Conservation (phyloP, 140 eudicot species). For the Bidens hawaiensis region DNA sequence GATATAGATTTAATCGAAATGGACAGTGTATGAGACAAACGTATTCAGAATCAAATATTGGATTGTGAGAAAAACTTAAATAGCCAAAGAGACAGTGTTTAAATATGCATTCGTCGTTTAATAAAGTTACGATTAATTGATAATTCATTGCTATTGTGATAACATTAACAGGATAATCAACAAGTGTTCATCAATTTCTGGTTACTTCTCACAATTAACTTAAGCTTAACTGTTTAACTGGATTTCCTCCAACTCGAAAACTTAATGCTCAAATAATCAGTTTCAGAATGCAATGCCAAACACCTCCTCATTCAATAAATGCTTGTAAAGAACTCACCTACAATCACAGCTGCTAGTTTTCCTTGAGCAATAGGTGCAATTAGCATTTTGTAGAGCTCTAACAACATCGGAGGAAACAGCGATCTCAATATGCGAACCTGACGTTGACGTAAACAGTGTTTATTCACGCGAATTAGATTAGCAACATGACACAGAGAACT, state of each 20-base stretch:
- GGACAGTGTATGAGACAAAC: too few species aligned
- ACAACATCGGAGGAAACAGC: slow-evolving; percentile 64
- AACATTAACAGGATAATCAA: too few species aligned
- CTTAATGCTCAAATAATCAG: too few species aligned
- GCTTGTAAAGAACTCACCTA: slow-evolving; percentile 49
- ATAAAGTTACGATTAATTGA: not conserved
- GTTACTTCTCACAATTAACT: not conserved
- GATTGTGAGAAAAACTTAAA: too few species aligned
- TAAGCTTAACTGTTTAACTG: not conserved
- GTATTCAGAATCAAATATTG: too few species aligned
- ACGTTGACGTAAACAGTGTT: slow-evolving; percentile 1
- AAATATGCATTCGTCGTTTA: too few species aligned
- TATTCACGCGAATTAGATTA: too few species aligned
- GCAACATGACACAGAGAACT: not conserved
- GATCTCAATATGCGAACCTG: slow-evolving; percentile 77
- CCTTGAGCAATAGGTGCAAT: slow-evolving; percentile 82
- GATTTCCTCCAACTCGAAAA: not conserved
- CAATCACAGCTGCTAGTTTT: slow-evolving; percentile 72
- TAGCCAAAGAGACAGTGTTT: too few species aligned
- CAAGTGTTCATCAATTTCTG: not conserved
- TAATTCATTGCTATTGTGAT: too few species aligned
- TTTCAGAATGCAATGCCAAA: not conserved
- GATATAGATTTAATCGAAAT: too few species aligned
- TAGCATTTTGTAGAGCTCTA: slow-evolving; percentile 71
- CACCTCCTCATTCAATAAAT: not conserved